Base-by-base conservation (phyloP, 2,329 filamentous ascomycete species). In the Pseudocercospora crystallina region DNA sequence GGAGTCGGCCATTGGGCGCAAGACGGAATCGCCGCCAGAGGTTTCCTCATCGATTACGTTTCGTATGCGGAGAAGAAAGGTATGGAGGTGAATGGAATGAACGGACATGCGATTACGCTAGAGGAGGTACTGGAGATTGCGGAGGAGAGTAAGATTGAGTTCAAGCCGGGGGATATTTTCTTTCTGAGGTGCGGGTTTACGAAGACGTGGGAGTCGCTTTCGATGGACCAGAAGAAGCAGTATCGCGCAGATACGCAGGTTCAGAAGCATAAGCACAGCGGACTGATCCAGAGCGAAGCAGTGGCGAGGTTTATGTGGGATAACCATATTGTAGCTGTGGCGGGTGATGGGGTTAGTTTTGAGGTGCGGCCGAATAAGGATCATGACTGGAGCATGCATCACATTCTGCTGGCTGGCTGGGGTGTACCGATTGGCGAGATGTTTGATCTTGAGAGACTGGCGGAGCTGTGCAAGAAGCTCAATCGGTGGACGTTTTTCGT, bases 371-470 rank as follows among this genome's bases (percentile, higher is more conserved):
- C 53, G 11, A 44, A 40, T 11, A 37, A 43, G 34, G 33, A 51
- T 30, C 30, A 44, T 36, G 41, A 52, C 15, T 26, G 20, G 20
- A 42, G 36, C 32, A 49, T 57, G 51, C 56, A 60, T 45, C 49
- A 59, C 26, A 54, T 49, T 32, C 40, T 53, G 20, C 47, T 63
- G 8, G 56, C 56, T 26, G 58, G 58, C 8, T 63, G 57, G 59
- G 59, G 61, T 4, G 37, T 61, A 15, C 61, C 61, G 3, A 61
- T 63, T 12, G 67, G 68, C 2, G 69, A 71, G 51, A 53, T 71
- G 17, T 71, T 68, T 54, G 63, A 71, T 48, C 46, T 70, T 8
- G 67, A 71, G 35, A 51, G 36, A 12, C 29, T 71, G 51, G 57
- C 54, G 2, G 51, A 52, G n/a, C 58, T 62, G 39, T 71, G 69